Evolutionary conservation across 2,329 filamentous ascomycete genomes (phyloP).

Genomic region (Fusarium torreyae): DNA sequence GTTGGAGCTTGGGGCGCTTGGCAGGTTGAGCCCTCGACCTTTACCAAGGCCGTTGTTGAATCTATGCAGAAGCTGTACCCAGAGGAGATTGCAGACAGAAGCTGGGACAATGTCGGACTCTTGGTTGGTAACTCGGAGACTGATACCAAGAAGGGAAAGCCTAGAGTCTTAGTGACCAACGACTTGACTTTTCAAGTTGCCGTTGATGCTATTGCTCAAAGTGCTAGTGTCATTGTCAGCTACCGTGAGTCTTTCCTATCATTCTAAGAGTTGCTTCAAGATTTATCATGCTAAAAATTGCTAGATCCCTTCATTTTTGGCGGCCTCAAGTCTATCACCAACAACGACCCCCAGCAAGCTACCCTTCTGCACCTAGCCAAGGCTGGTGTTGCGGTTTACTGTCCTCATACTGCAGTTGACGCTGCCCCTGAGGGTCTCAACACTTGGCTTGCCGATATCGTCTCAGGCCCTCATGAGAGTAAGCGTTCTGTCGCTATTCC

Average conservation of each 20-base stretch:
- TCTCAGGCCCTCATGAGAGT: conserved; percentile 69
- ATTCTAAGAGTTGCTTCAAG: not conserved
- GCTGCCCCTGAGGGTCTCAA: conserved; percentile 88
- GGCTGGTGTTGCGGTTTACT: conserved; percentile 94
- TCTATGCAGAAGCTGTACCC: conserved; percentile 92
- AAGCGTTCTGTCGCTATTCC: conserved; percentile 63
- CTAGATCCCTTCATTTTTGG: conserved; percentile 96
- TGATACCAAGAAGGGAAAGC: conserved; percentile 50
- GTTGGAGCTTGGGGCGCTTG: conserved; percentile 57
- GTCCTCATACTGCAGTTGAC: conserved; percentile 95
- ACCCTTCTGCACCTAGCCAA: conserved; percentile 86
- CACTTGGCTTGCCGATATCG: conserved; percentile 92
- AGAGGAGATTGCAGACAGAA: conserved; percentile 87
- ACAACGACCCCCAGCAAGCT: conserved; percentile 87
- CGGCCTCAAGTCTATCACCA: conserved; percentile 88
- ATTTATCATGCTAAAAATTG: not conserved
- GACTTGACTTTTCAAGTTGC: conserved; percentile 92
- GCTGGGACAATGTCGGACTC: conserved; percentile 97
- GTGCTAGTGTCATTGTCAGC: conserved; percentile 85
- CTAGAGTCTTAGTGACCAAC: conserved; percentile 76
- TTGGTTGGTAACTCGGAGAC: conserved; percentile 66
- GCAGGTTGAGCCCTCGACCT: conserved; percentile 58
- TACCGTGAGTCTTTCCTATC: conserved; percentile 75
- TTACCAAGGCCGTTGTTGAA: conserved; percentile 75
- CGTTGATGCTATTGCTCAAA: conserved; percentile 86